Evolutionary conservation across 2,329 filamentous ascomycete species (phyloP), one percentile per base, ranked within the genome.

Genomic region (Amylocarpus encephaloides): DNA sequence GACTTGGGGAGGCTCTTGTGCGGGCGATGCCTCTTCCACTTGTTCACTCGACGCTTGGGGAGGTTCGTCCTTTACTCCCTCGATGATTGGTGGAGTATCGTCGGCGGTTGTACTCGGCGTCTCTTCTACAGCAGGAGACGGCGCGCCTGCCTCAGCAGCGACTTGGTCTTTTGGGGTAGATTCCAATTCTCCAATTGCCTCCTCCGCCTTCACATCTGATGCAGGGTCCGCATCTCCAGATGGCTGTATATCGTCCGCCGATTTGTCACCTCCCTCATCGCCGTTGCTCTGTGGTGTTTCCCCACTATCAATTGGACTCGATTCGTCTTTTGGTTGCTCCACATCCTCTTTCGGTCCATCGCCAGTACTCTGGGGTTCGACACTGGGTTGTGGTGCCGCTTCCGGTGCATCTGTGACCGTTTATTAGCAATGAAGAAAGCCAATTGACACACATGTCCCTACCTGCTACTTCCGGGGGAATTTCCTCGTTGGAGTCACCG

Each of bases 321-420:
- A n/a, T 32, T 38, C 30, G 19, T 30, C 32, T 29, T 47, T 38
- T 26, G 39, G 6, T 40, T 38, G 15, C 22, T 42, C 18, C 19
- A 45, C 35, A 36, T 43, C 34, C 22, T 46, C 49, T n/a, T 46
- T 41, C 16, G 41, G 38, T 26, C 30, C 18, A 16, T 46, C 33
- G 19, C 7, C 22, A 26, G 4, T 26, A 7, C 22, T 26, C 22
- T n/a, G n/a, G n/a, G n/a, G n/a, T n/a, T 26, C 22, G 22, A 26
- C 22, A 26, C 22, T 26, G 22, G 22, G 7, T 26, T 26, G 35
- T 33, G 44, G 29, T 32, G 30, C 33, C 33, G 11, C 46, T 40
- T 48, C 36, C 13, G 16, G n/a, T 18, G 15, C 48, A 33, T 4
- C 22, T 26, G 7, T 7, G 7, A 4, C 7, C 22, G 7, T 26